Evolutionary conservation across 2,329 filamentous ascomycete species (phyloP).

Genomic region (Talaromyces atroroseus): DNA sequence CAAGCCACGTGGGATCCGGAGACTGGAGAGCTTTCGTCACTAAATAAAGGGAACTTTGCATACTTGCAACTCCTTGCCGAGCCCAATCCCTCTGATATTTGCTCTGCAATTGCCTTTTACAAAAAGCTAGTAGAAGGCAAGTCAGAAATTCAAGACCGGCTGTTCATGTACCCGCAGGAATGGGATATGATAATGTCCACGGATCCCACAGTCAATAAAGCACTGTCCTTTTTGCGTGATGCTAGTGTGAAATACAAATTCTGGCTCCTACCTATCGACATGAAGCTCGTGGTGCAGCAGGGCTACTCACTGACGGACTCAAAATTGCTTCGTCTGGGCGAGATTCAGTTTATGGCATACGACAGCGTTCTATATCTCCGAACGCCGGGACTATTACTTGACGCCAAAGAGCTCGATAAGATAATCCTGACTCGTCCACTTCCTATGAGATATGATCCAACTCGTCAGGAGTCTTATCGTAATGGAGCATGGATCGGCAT

Average conservation of each 20-base stretch:
- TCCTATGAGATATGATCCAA: slow-evolving; percentile 28
- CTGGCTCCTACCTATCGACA: slow-evolving; percentile 38
- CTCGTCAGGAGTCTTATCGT: slow-evolving; percentile 30
- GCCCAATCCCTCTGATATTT: slow-evolving; percentile 40
- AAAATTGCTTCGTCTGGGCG: slow-evolving; percentile 32
- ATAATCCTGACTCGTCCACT: slow-evolving; percentile 32
- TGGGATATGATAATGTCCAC: slow-evolving; percentile 34
- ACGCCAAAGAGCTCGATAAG: slow-evolving; percentile 33
- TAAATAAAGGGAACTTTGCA: slow-evolving; percentile 23
- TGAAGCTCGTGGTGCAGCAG: slow-evolving; percentile 26
- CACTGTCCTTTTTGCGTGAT: slow-evolving; percentile 33
- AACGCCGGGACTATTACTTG: slow-evolving; percentile 36
- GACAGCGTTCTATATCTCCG: slow-evolving; percentile 41
- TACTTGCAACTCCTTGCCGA: slow-evolving; percentile 42
- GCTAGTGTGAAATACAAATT: slow-evolving; percentile 37
- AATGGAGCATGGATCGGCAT: slow-evolving; percentile 36
- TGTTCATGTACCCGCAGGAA: slow-evolving; percentile 44
- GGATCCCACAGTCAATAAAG: slow-evolving; percentile 25
- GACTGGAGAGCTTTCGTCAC: slow-evolving; percentile 8
- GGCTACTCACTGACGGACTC: slow-evolving; percentile 31
- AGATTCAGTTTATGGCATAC: slow-evolving; percentile 39
- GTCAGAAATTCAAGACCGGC: slow-evolving; percentile 32
- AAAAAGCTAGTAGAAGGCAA: slow-evolving; percentile 33
- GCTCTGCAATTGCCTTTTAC: slow-evolving; percentile 42
- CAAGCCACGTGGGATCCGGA: slow-evolving; percentile 9